Conservation (phyloP, 192 early-diverging fungal species). For the Coemansia furcata region DNA sequence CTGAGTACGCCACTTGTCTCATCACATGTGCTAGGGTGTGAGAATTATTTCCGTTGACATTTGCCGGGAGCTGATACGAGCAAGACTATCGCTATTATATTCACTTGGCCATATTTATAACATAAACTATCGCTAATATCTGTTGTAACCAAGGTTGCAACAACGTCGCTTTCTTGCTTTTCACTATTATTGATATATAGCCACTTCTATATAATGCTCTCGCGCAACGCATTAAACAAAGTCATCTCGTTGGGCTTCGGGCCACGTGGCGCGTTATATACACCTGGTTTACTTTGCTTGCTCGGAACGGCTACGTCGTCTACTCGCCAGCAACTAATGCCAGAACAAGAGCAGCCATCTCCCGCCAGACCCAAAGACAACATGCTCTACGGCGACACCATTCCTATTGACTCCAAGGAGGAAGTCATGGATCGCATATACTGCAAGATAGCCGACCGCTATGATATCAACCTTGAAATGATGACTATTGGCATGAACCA, state of each 20-base stretch:
- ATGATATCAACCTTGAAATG: slow-evolving; percentile 90
- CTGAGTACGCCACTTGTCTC: neutral
- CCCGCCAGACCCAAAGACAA: neutral
- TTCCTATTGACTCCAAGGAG: slow-evolving; percentile 80
- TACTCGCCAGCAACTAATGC: neutral
- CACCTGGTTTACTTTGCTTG: neutral
- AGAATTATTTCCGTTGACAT: neutral
- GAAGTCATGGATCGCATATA: slow-evolving; percentile 81
- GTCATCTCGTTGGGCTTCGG: neutral
- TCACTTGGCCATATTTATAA: no score
- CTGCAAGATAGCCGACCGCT: slow-evolving; percentile 80
- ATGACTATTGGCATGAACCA: slow-evolving; percentile 87
- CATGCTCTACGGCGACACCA: slow-evolving; percentile 55
- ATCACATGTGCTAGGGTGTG: neutral
- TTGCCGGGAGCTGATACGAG: neutral
- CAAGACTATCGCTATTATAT: no score
- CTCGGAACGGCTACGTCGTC: slow-evolving; percentile 5
- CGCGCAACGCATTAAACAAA: neutral
- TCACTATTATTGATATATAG: neutral
- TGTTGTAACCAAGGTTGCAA: neutral
- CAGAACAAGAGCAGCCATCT: neutral
- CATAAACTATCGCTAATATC: neutral
- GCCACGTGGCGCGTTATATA: neutral
- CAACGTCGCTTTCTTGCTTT: neutral
- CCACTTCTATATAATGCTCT: neutral